Base-by-base conservation (phyloP, 106 monocot species). In the Dendrobium huoshanense region DNA sequence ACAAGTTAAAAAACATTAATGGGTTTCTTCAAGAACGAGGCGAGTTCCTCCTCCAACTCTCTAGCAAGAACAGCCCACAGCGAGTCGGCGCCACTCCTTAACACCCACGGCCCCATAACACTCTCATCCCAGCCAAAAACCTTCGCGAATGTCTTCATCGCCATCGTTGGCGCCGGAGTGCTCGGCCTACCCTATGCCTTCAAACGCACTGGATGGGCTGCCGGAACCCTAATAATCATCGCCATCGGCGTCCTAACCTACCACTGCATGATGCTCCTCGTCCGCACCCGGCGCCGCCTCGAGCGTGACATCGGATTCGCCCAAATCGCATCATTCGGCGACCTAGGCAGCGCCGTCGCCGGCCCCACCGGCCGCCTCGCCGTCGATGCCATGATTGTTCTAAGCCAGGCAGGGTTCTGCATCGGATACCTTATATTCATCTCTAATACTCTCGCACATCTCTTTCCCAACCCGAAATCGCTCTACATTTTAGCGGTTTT, bases 111-210 rank as follows among this genome's bases (percentile, higher is more conserved):
- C 37, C 82, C 58, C 17, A 47, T 18, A 87, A 84, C 44, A 27
- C 91, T 91, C 31, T 93, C 96, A 11, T 96, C 96, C 7, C 93
- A 93, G 77, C 79, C 93, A 58, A 96, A 91, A 83, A 93, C 96
- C 27, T 93, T 96, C 87, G 96, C 96, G 54, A 96, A 96, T 87
- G 93, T 96, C 25, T 96, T 96, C 93, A 96, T 96, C 81, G 85
- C 96, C 64, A 88, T 96, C 81, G 96, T 96, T 73, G 96, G 96
- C 4, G 89, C 96, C 25, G 96, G 96, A 18, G 96, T 96, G 24
- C 89, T 96, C 31, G 96, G 96, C 17, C 93, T 96, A 43, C 96
- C 96, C 59, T 96, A 96, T 84, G 84, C 93, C 84, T 96, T 93
- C 93, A 85, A 55, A 78, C 89, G 90, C 41, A 96, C 96, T 9